Conservation (phyloP, 352 stramenopile species). For the Globisporangium recalcitrans region DNA sequence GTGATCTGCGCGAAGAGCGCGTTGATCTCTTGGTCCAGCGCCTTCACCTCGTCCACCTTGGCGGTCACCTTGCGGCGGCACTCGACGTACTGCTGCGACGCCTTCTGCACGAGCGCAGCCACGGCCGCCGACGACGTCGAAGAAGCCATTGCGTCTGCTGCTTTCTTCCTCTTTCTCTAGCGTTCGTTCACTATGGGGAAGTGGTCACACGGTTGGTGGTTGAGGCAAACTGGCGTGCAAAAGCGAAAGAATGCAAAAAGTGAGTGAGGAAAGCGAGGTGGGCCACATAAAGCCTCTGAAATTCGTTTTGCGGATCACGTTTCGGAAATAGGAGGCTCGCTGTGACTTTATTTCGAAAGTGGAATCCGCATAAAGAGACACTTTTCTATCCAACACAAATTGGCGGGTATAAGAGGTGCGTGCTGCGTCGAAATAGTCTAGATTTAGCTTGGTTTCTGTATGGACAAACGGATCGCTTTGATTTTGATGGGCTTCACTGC, state of each 20-base stretch:
- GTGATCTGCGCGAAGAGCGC: constrained; percentile 70
- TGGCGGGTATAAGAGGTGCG: no score
- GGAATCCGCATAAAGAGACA: no score
- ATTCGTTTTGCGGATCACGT: not conserved
- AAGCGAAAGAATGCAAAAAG: not conserved
- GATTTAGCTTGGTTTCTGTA: no score
- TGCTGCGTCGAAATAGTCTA: no score
- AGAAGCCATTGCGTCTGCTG: constrained; percentile 61
- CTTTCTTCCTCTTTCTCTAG: not conserved
- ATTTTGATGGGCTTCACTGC: not conserved
- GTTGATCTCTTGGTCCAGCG: constrained; percentile 67
- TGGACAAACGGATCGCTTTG: not conserved
- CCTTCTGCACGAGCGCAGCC: constrained; percentile 65
- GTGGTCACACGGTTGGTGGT: not conserved
- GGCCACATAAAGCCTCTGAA: not conserved
- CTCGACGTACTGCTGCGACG: constrained; percentile 78
- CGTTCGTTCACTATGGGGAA: not conserved
- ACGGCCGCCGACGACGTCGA: constrained; percentile 41
- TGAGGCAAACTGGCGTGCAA: constrained; percentile 5
- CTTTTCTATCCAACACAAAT: no score
- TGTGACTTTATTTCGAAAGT: no score
- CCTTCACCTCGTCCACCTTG: constrained; percentile 78
- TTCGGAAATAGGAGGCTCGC: not conserved
- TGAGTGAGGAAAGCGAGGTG: not conserved
- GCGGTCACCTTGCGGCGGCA: constrained; percentile 71